Conservation (phyloP, 495 filamentous ascomycete species). For the Trichodelitschia bisporula region DNA sequence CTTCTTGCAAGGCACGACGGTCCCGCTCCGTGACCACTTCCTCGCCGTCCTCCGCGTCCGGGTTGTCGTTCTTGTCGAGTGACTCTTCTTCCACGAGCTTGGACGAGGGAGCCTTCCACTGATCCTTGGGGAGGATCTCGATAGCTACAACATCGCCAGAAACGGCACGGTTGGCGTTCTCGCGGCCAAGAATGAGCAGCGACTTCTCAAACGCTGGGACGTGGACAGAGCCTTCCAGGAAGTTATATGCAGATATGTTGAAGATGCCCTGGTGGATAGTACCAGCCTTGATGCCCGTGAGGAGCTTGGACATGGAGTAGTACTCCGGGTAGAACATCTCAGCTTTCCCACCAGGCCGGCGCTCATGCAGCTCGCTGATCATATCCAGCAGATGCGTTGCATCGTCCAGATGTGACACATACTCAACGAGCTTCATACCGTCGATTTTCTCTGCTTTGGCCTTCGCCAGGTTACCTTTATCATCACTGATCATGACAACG, state of each 20-base stretch:
- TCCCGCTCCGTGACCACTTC: conserved; percentile 66
- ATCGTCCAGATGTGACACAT: conserved; percentile 64
- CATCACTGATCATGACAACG: conserved; percentile 84
- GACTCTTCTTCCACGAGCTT: conserved; percentile 91
- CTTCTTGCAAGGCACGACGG: conserved; percentile 61
- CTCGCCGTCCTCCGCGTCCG: conserved; percentile 52
- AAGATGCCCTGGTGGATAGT: conserved; percentile 82
- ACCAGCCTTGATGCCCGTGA: conserved; percentile 68
- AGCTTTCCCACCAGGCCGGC: conserved; percentile 31
- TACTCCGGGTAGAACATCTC: conserved; percentile 58
- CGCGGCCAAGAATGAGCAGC: conserved; percentile 70
- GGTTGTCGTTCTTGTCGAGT: conserved; percentile 78
- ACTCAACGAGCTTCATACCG: conserved; percentile 23
- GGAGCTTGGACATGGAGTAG: conserved; percentile 74
- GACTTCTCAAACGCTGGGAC: conserved; percentile 75
- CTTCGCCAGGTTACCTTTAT: conserved; percentile 65
- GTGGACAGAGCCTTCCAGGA: conserved; percentile 74
- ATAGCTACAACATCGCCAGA: conserved; percentile 81
- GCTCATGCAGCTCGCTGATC: conserved; percentile 56
- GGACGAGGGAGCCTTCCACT: conserved; percentile 88
- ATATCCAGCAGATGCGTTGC: conserved; percentile 75
- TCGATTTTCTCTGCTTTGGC: conserved; percentile 50
- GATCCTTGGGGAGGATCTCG: conserved; percentile 72
- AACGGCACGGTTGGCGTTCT: conserved; percentile 87
- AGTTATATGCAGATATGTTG: conserved; percentile 94